Percentiles rank a stretch among this genome's conserved stretches.
These are phyloP conservation scores for Xylaria polymorpha DNA, from an alignment of 2,329 filamentous ascomycete genomes.

Conservation along the genomic window DNA sequence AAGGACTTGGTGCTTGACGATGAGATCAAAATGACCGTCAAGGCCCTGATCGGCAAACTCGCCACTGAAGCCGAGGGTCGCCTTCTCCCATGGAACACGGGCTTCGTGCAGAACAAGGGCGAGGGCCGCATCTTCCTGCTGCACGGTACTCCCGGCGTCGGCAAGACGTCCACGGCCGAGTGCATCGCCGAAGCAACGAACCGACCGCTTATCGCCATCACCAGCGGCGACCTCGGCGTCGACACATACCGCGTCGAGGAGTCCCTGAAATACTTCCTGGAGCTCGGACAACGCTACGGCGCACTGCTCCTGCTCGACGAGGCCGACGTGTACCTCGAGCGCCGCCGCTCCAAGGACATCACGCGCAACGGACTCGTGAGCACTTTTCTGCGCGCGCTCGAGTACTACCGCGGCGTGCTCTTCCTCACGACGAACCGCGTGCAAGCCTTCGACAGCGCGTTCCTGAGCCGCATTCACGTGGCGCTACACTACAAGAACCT, in stretches of 20 bases:
- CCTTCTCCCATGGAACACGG: constrained; percentile 58
- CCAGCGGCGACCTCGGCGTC: constrained; percentile 60
- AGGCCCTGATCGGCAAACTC: constrained; percentile 61
- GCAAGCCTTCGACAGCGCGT: constrained; percentile 59
- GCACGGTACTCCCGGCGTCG: constrained; percentile 65
- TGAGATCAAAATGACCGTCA: constrained; percentile 61
- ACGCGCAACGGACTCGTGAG: constrained; percentile 61
- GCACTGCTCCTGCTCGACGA: constrained; percentile 68
- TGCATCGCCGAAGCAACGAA: constrained; percentile 63
- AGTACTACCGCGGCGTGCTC: constrained; percentile 63
- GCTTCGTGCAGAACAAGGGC: constrained; percentile 63
- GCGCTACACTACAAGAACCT: constrained; percentile 60
- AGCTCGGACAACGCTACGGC: constrained; percentile 61
- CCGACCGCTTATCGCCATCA: constrained; percentile 63
- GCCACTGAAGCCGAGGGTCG: constrained; percentile 52
- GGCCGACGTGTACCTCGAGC: constrained; percentile 70
- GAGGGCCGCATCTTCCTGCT: constrained; percentile 63
- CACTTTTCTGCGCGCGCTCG: constrained; percentile 61
- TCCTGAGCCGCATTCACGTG: constrained; percentile 62
- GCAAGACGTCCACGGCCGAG: constrained; percentile 68
- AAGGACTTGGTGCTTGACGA: constrained; percentile 61
- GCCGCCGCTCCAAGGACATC: constrained; percentile 58
- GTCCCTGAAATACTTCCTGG: constrained; percentile 60
- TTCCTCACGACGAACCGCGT: constrained; percentile 64
- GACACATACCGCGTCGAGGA: constrained; percentile 54